phyloP scores from a whole-genome alignment of 139 green algal genomes.

The Chlamydomonas sphaeroides region DNA sequence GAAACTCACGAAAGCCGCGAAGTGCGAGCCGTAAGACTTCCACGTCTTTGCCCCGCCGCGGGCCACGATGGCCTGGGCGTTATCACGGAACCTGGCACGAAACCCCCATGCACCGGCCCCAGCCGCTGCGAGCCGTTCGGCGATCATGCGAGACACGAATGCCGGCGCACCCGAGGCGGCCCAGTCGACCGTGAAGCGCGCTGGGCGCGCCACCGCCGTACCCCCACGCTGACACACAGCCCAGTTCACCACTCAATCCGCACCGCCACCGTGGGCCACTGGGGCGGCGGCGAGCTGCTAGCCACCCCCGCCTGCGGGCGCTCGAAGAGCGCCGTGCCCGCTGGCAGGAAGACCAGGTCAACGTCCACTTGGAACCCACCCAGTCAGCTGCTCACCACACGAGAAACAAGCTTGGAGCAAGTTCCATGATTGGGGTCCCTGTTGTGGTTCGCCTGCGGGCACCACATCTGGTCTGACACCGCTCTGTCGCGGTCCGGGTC shows the following conservation, averaged over 20 bases:
- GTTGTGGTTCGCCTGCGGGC: neutral
- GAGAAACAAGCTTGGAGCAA: neutral
- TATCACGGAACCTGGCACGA: neutral
- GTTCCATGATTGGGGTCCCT: too few relatives aligned
- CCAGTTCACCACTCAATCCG: conserved; percentile 14
- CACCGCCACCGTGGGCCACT: neutral
- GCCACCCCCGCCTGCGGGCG: neutral
- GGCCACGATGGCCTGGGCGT: neutral
- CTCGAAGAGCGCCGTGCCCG: neutral
- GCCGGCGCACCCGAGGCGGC: neutral
- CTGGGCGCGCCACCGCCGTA: neutral
- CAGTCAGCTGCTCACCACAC: conserved; percentile 9
- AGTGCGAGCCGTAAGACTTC: neutral
- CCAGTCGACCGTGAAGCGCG: neutral
- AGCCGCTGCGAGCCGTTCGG: neutral
- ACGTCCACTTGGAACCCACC: neutral
- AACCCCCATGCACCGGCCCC: too few relatives aligned
- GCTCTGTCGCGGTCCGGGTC: neutral
- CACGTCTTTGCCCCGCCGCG: neutral
- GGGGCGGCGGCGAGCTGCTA: neutral
- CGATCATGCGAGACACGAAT: neutral
- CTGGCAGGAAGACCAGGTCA: conserved; percentile 12
- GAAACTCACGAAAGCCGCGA: conserved; percentile 16
- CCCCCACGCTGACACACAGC: neutral
- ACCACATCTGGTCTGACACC: neutral